Percentiles rank a stretch among this genome's conserved stretches.
phyloP scores from a whole-genome alignment of 2,329 filamentous ascomycete species.

The Waltergamsia citrina region DNA sequence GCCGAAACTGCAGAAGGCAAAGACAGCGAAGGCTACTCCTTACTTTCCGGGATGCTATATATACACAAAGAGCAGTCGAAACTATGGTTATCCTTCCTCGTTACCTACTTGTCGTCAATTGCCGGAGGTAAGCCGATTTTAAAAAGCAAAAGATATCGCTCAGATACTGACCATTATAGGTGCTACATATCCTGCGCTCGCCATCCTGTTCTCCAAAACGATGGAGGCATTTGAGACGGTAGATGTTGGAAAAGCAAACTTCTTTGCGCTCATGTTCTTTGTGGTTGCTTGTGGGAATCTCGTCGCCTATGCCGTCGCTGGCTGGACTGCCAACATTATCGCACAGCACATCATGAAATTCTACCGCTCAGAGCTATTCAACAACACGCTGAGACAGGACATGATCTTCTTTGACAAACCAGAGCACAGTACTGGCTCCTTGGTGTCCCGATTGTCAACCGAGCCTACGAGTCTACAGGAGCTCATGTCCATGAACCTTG shows the following conservation, averaged over 20 bases:
- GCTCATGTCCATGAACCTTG: slow-evolving; percentile 37
- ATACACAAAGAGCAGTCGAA: slow-evolving; percentile 18
- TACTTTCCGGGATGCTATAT: slow-evolving; percentile 17
- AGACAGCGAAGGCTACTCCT: slow-evolving; percentile 10
- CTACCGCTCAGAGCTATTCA: slow-evolving; percentile 32
- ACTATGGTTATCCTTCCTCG: slow-evolving; percentile 12
- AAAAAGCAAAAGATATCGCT: too few species aligned
- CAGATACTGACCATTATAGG: slow-evolving; percentile 12
- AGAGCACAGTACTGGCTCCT: slow-evolving; percentile 25
- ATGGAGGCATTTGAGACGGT: slow-evolving; percentile 25
- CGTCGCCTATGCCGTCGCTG: slow-evolving; percentile 28
- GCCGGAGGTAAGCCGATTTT: slow-evolving; percentile 17
- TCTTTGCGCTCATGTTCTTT: slow-evolving; percentile 48
- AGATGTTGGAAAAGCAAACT: slow-evolving; percentile 30
- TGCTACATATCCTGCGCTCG: slow-evolving; percentile 27
- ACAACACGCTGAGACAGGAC: slow-evolving; percentile 44
- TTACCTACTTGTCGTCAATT: slow-evolving; percentile 12
- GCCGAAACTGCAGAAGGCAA: slow-evolving; percentile 5
- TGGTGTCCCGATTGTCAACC: slow-evolving; percentile 24
- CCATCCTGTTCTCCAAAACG: slow-evolving; percentile 27
- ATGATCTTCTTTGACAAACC: slow-evolving; percentile 35
- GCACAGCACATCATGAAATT: slow-evolving; percentile 23
- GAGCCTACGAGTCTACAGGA: slow-evolving; percentile 39
- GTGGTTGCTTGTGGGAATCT: slow-evolving; percentile 37
- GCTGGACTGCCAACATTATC: slow-evolving; percentile 25